Evolutionary conservation across 768 basidiomycete genomes (phyloP).

Genomic region (Cubamyces lactineus): DNA sequence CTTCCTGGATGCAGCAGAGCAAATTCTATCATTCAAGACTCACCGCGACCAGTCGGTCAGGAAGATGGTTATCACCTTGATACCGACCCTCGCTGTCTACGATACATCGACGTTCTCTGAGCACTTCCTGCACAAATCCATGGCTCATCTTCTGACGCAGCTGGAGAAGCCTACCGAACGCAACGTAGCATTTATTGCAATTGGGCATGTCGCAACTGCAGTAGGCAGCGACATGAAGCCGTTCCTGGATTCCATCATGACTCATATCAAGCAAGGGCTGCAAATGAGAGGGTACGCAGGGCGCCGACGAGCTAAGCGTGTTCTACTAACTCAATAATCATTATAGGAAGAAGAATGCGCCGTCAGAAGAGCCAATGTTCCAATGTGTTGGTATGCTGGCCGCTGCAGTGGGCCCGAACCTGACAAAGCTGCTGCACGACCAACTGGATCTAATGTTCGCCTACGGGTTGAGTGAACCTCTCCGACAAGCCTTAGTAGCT

Average conservation of each 20-base stretch:
- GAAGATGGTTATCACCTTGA: slow-evolving; percentile 93
- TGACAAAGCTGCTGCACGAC: slow-evolving; percentile 95
- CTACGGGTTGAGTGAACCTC: slow-evolving; percentile 88
- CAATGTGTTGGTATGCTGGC: slow-evolving; percentile 98
- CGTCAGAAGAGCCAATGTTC: slow-evolving; percentile 93
- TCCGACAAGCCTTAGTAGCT: slow-evolving; percentile 80
- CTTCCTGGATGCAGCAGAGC: slow-evolving; percentile 86
- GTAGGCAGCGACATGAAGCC: slow-evolving; percentile 95
- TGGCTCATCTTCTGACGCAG: slow-evolving; percentile 88
- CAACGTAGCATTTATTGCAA: slow-evolving; percentile 91
- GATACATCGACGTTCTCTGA: slow-evolving; percentile 92
- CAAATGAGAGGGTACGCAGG: slow-evolving; percentile 78
- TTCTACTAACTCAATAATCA: neutral
- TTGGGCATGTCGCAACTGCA: slow-evolving; percentile 91
- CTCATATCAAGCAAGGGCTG: slow-evolving; percentile 86
- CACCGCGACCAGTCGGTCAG: slow-evolving; percentile 88
- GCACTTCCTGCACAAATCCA: slow-evolving; percentile 89
- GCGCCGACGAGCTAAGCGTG: neutral
- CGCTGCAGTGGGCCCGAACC: slow-evolving; percentile 90
- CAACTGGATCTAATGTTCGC: slow-evolving; percentile 96
- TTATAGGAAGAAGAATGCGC: slow-evolving; percentile 81
- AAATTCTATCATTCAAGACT: slow-evolving; percentile 85
- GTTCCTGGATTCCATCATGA: slow-evolving; percentile 91
- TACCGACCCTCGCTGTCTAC: slow-evolving; percentile 93
- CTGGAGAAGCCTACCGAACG: slow-evolving; percentile 89